A percentile compares a stretch with the other conserved stretches of the same genome.
Conservation (phyloP, 2,329 filamentous ascomycete species). For the Teratosphaeria gauchensis region DNA sequence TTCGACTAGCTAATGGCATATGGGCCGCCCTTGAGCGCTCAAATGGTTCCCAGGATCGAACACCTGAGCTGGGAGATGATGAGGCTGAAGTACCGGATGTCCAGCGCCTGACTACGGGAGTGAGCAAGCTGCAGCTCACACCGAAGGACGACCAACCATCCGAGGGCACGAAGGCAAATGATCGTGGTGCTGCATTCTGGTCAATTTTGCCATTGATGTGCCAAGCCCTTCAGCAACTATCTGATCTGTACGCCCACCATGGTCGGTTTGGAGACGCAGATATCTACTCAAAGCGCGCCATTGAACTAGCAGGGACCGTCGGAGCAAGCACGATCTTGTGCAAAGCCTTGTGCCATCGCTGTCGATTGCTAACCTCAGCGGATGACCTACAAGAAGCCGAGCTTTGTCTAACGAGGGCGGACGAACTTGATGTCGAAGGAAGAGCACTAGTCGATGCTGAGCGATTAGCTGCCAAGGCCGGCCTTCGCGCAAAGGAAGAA, state of each 20-base stretch:
- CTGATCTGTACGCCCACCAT: conserved; percentile 68
- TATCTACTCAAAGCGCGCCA: conserved; percentile 77
- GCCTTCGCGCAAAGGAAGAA: conserved; percentile 11
- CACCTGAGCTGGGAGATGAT: not conserved
- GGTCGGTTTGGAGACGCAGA: conserved; percentile 82
- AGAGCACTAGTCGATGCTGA: conserved; percentile 7
- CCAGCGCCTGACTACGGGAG: conserved; percentile 10
- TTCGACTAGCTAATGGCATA: conserved; percentile 18
- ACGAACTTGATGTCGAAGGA: conserved; percentile 3
- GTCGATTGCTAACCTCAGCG: conserved; percentile 13
- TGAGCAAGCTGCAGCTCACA: conserved; percentile 25
- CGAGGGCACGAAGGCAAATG: conserved; percentile 14
- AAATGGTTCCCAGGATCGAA: not conserved
- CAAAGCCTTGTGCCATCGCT: conserved; percentile 12
- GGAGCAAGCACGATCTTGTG: conserved; percentile 9
- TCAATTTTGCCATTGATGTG: conserved; percentile 64
- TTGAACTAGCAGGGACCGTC: conserved; percentile 56
- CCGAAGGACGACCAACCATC: conserved; percentile 27
- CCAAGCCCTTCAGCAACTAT: conserved; percentile 61
- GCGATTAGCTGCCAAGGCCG: conserved; percentile 12
- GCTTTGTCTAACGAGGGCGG: conserved; percentile 14
- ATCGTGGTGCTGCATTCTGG: conserved; percentile 65
- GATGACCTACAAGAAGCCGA: conserved; percentile 21
- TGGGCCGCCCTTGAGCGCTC: conserved; percentile 17
- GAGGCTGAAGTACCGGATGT: not conserved